Evolutionary conservation across 306 rosid genomes (phyloP).

Genomic region (Quercus cerris): DNA sequence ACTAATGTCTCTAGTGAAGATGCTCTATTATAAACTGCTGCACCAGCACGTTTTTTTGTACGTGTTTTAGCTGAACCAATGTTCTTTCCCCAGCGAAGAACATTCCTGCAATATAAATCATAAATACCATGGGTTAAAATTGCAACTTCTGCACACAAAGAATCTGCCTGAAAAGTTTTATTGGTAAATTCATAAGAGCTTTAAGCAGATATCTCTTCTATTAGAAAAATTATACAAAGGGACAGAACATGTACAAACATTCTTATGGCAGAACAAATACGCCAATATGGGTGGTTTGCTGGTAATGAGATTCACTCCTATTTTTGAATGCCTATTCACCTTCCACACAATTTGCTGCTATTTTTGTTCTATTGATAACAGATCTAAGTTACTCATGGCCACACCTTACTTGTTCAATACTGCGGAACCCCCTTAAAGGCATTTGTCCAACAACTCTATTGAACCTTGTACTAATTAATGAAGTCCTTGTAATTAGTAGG

Average conservation of each 20-base stretch:
- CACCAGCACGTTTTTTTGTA: constrained; percentile 83
- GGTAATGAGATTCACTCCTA: neutral
- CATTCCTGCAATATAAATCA: constrained; percentile 52
- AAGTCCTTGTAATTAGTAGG: neutral
- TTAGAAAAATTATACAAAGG: neutral
- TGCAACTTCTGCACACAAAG: neutral
- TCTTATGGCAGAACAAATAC: neutral
- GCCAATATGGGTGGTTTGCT: neutral
- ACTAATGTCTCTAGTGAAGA: constrained; percentile 91
- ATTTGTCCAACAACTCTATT: neutral
- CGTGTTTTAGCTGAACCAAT: constrained; percentile 68
- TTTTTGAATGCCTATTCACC: neutral
- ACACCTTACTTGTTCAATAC: neutral
- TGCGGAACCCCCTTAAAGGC: neutral
- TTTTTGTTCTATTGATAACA: neutral
- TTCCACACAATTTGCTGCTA: neutral
- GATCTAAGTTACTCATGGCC: neutral
- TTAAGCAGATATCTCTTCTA: neutral
- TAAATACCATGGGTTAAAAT: constrained; percentile 6
- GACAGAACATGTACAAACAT: neutral
- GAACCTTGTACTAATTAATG: neutral
- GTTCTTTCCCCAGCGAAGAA: constrained; percentile 98
- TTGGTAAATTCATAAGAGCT: neutral
- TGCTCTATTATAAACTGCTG: constrained; percentile 85
- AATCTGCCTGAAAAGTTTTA: neutral